These are phyloP conservation scores for Cystobasidiaceae sp. DNA, from an alignment of 1,284 basidiomycete species.

Conservation along the genomic window DNA sequence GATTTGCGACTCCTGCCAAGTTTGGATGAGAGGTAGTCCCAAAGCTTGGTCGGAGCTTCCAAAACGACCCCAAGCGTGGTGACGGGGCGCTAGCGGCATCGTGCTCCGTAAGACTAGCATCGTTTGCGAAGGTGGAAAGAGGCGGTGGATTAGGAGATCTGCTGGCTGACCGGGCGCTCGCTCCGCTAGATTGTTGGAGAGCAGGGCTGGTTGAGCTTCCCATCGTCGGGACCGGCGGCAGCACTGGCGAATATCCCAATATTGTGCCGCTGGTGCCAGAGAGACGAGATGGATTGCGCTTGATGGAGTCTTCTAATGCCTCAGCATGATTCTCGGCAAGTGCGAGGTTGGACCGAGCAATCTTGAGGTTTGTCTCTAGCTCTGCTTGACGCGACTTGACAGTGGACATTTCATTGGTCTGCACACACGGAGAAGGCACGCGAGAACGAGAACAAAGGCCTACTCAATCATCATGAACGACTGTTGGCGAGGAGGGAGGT, in stretches of 20 bases:
- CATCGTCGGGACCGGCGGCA: conserved; percentile 2
- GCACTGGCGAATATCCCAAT: conserved; percentile 6
- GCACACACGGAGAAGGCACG: not conserved
- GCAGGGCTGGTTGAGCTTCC: not conserved
- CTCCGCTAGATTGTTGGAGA: not conserved
- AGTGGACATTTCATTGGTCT: conserved; percentile 35
- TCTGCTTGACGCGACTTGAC: conserved; percentile 35
- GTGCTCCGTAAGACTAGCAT: not conserved
- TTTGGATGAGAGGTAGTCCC: conserved; percentile 13
- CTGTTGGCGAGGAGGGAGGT: too few species aligned
- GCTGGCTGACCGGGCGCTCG: not conserved
- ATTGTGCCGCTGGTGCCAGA: conserved; percentile 13
- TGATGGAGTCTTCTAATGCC: conserved; percentile 40
- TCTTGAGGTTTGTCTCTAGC: conserved; percentile 41
- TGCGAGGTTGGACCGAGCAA: conserved; percentile 41
- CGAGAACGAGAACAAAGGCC: not conserved
- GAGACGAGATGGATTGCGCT: conserved; percentile 29
- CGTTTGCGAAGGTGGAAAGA: not conserved
- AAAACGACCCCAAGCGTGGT: conserved; percentile 25
- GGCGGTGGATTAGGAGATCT: conserved; percentile 14
- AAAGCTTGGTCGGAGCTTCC: conserved; percentile 9
- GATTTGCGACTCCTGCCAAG: not conserved
- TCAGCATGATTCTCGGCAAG: conserved; percentile 42
- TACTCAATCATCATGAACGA: not conserved
- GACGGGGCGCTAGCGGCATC: conserved; percentile 10